These are phyloP conservation scores for Sclerotinia borealis DNA, from an alignment of 2,329 filamentous ascomycete genomes.

Conservation along the genomic window DNA sequence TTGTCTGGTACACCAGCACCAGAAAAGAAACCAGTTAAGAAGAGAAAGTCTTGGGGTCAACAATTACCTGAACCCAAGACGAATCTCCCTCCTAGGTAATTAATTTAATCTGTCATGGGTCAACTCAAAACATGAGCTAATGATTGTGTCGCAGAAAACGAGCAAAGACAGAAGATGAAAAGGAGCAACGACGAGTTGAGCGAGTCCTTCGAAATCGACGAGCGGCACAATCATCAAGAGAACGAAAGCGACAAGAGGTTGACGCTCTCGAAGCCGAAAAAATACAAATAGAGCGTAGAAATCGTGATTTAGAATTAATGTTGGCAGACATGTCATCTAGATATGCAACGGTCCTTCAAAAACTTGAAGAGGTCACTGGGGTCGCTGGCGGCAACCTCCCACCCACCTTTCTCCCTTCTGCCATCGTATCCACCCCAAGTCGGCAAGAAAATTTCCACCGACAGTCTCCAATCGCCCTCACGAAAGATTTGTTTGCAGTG, in stretches of 20 bases:
- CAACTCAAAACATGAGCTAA: constrained; percentile 19
- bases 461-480: constrained; percentile 46
- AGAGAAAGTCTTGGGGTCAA: constrained; percentile 98
- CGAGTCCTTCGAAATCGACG: constrained; percentile 93
- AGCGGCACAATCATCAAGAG: constrained; percentile 91
- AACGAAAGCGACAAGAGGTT: constrained; percentile 60
- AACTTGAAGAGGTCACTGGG: constrained; percentile 26
- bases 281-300: constrained; percentile 60
- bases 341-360: constrained; percentile 25
- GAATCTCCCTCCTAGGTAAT: constrained; percentile 81
- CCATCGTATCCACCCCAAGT: constrained; percentile 39
- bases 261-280: constrained; percentile 71
- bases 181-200: constrained; percentile 95
- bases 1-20: constrained; percentile 28
- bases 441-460: constrained; percentile 36
- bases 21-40: constrained; percentile 76
- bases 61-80: constrained; percentile 95
- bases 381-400: constrained; percentile 21
- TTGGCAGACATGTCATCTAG: constrained; percentile 37
- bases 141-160: constrained; percentile 60
- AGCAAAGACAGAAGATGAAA: constrained; percentile 97
- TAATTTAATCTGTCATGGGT: constrained; percentile 3
- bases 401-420: constrained; percentile 36
- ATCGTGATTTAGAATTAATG: constrained; percentile 61
- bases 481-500: constrained; percentile 51